Base-by-base conservation (phyloP, 2,329 filamentous ascomycete genomes). In the Nemania sp. region DNA sequence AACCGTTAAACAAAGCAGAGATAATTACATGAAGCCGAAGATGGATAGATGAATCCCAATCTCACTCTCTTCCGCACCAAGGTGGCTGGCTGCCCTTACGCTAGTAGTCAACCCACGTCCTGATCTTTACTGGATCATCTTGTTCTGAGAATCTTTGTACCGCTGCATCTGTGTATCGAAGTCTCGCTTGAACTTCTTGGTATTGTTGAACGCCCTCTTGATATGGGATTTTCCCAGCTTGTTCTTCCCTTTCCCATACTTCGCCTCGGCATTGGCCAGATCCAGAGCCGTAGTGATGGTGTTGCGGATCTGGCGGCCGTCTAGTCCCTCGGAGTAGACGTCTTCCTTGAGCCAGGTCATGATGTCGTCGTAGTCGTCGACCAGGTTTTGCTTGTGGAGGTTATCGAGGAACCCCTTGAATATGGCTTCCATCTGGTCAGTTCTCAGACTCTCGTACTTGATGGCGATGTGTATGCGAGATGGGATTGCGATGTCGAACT, bases 171-270 rank as follows among this genome's bases (percentile, higher is more conserved):
- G 46, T 12, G 17, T 43, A 10, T 42, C 37, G 34, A 57, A 57
- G 45, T 50, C 54, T 35, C 46, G n/a, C 54, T 57, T 57, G 53
- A 57, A 57, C 2, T 42, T 43, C 37, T 57, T 57, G 20, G 25
- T 21, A 49, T 56, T 56, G 35, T 56, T 50, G 13, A 56, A 56
- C 10, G 40, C n/a, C 18, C 25, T 20, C 25, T 56, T 56, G 15
- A 56, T 29, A 32, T 49, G 54, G 4, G 10, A 20, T 18, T 56
- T 56, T 25, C 45, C 10, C 5, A 40, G 15, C 37, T 56, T 56
- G 20, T 35, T 42, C 2, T 49, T 49, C 11, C 45, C 54, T 1
- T 34, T 32, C 18, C 20, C 13, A 18, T 40, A 39, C 15, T 34
- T 56, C 12, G 5, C 18, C n/a, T 56, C 54, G 17, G 53, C 53